Percentiles rank a stretch among this genome's conserved stretches.
phyloP scores from a whole-genome alignment of 2,329 filamentous ascomycete genomes.

The Xylariaceae sp. region DNA sequence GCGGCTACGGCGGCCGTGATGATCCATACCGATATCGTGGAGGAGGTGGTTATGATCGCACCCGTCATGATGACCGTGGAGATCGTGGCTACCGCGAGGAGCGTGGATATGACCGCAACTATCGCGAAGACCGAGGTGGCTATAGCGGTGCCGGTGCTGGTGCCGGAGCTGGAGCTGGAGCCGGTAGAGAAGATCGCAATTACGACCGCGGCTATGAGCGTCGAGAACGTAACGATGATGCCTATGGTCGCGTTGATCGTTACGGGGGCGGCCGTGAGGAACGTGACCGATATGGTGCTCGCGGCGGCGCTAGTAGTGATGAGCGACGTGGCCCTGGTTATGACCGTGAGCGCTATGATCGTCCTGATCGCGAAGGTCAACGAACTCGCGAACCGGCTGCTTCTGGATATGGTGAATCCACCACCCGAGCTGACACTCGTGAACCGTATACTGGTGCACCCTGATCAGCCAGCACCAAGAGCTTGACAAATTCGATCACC shows the following conservation, averaged over 20 bases:
- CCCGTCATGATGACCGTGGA: constrained; percentile 48
- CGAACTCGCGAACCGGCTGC: constrained; percentile 49
- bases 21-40: constrained; percentile 65
- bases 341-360: constrained; percentile 51
- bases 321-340: constrained; percentile 34
- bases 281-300: constrained; percentile 37
- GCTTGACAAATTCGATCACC: constrained; percentile 28
- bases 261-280: constrained; percentile 38
- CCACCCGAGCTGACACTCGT: constrained; percentile 49
- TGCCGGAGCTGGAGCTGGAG: constrained; percentile 20
- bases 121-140: constrained; percentile 46
- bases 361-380: constrained; percentile 49
- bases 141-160: constrained; percentile 34
- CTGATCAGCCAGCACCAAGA: constrained; percentile 30
- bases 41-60: constrained; percentile 47
- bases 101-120: constrained; percentile 47
- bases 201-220: constrained; percentile 58
- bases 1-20: constrained; percentile 58
- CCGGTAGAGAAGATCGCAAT: constrained; percentile 43
- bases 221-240: constrained; percentile 48
- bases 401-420: constrained; percentile 49
- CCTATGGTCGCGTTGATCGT: constrained; percentile 39
- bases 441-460: constrained; percentile 51
- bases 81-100: constrained; percentile 53
- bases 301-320: constrained; percentile 34